Evolutionary conservation across 1,284 basidiomycete genomes (phyloP).

Genomic region (Exobasidium cylindrosporum): DNA sequence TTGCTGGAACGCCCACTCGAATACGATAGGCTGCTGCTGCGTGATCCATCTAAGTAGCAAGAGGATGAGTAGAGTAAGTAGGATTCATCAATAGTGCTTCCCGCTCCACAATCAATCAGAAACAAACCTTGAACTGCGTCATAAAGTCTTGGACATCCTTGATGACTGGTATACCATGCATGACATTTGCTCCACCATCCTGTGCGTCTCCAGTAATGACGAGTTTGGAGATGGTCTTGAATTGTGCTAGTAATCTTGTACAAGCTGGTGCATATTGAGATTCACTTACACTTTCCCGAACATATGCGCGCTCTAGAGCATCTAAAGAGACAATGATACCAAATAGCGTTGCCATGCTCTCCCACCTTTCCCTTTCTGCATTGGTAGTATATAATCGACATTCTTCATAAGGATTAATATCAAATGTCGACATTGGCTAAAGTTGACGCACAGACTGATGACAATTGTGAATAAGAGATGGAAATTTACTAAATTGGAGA

Average conservation of each 20-base stretch:
- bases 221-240: slow-evolving; percentile 93
- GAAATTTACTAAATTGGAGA: too few species aligned
- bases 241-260: slow-evolving; percentile 84
- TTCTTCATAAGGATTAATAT: slow-evolving; percentile 62
- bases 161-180: slow-evolving; percentile 23
- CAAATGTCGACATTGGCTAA: too few species aligned
- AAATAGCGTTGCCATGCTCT: slow-evolving; percentile 67
- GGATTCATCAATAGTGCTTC: background rate
- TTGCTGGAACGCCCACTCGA: slow-evolving; percentile 89
- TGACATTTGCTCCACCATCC: background rate
- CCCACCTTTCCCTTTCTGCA: slow-evolving; percentile 13
- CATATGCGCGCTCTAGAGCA: slow-evolving; percentile 91
- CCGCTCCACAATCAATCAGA: background rate
- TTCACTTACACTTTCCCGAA: slow-evolving; percentile 80
- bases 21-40: slow-evolving; percentile 87
- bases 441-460: too few species aligned
- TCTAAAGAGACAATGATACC: slow-evolving; percentile 87
- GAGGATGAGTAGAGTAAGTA: background rate
- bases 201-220: slow-evolving; percentile 61
- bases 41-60: slow-evolving; percentile 72
- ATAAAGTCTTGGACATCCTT: slow-evolving; percentile 67
- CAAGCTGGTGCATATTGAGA: slow-evolving; percentile 82
- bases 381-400: slow-evolving; percentile 74
- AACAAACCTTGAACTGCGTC: slow-evolving; percentile 75
- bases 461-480: too few species aligned